Conservation (phyloP, 2,329 filamentous ascomycete genomes). For the Xylaria sp. region DNA sequence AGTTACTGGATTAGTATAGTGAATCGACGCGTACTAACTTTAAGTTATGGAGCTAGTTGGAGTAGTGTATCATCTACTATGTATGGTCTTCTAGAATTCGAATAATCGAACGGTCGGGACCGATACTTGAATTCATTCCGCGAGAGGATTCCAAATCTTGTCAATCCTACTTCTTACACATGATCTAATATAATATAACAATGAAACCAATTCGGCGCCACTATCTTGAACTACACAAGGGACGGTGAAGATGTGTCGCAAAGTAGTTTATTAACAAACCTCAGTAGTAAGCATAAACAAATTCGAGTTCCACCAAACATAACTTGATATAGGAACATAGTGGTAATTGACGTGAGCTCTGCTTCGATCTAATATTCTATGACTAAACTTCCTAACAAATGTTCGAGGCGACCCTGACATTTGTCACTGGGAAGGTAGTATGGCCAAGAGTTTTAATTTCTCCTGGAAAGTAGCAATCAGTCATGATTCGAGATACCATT, state of each 20-base stretch:
- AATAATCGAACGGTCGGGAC: slow-evolving; percentile 1
- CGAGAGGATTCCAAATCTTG: not conserved
- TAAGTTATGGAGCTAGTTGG: not conserved
- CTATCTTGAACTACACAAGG: not conserved
- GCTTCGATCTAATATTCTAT: not conserved
- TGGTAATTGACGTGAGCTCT: not conserved
- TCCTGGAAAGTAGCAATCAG: not conserved
- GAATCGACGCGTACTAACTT: not conserved
- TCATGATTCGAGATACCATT: not conserved
- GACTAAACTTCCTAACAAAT: not conserved
- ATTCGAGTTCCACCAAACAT: not conserved
- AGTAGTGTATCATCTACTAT: not conserved
- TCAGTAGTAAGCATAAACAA: slow-evolving; percentile 18
- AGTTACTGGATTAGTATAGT: not conserved
- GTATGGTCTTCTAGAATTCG: not conserved
- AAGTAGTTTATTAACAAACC: slow-evolving; percentile 8
- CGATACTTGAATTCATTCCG: not conserved
- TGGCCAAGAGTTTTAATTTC: not conserved
- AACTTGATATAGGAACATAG: not conserved
- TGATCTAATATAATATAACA: not conserved
- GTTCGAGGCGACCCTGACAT: slow-evolving; percentile 2
- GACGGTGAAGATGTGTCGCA: not conserved
- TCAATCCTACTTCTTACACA: not conserved
- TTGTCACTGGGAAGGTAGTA: slow-evolving; percentile 1
- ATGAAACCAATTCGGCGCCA: not conserved